These are phyloP conservation scores for Hanseniaspora valbyensis DNA, from an alignment of 805 yeast species.

Conservation along the genomic window DNA sequence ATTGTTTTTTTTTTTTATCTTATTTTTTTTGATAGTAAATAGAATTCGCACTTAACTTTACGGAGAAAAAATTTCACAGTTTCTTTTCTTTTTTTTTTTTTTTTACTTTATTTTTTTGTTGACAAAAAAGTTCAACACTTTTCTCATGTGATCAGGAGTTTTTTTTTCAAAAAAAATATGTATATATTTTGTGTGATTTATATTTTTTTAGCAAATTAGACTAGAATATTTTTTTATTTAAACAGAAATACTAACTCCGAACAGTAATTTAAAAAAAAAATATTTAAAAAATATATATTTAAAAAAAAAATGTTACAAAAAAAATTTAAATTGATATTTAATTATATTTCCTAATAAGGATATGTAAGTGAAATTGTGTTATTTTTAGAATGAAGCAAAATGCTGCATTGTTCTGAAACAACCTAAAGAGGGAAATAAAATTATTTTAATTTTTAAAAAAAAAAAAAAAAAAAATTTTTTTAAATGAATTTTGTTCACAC, in stretches of 20 bases:
- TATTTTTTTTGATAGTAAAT: not conserved
- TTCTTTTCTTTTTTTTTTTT: too few relatives aligned
- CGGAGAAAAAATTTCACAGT: not conserved
- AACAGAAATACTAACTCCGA: too few relatives aligned
- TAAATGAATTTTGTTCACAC: too few relatives aligned
- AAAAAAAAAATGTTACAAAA: not conserved
- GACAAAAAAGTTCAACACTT: not conserved
- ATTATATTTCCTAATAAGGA: slow-evolving; percentile 1
- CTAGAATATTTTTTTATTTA: not conserved
- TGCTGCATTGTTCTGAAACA: not conserved
- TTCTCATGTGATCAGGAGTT: too few relatives aligned
- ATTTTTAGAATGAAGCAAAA: slow-evolving; percentile 4
- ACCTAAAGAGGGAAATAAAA: not conserved
- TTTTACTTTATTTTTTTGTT: too few relatives aligned
- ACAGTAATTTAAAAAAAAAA: too few relatives aligned
- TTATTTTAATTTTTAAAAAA: not conserved
- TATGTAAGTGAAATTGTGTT: not conserved
- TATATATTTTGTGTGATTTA: too few relatives aligned
- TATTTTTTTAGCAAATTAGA: not conserved
- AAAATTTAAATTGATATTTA: not conserved
- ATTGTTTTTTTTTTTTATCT: too few relatives aligned
- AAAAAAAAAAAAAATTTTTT: not conserved
- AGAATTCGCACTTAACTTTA: not conserved
- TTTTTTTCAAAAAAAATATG: too few relatives aligned
- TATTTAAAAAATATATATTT: too few relatives aligned